phyloP scores from a whole-genome alignment of 331 rosid genomes.

The Pyrus hybrid region DNA sequence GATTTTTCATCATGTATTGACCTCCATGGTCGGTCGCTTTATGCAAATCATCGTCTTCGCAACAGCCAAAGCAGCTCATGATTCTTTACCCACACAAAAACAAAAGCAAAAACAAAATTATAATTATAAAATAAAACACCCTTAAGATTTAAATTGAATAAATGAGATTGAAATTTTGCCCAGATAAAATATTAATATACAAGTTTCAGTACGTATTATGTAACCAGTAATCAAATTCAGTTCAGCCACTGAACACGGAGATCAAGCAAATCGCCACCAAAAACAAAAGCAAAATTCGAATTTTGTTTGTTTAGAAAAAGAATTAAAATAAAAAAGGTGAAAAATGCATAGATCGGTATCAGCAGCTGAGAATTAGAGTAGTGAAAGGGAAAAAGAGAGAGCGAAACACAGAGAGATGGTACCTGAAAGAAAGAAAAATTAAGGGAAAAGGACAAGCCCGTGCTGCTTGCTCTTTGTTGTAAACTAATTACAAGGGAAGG shows the following conservation, averaged over 20 bases:
- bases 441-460: neutral
- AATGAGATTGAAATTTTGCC: too few relatives aligned
- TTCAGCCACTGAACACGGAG: neutral
- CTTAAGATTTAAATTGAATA: too few relatives aligned
- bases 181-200: neutral
- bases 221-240: neutral
- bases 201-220: neutral
- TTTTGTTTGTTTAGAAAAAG: too few relatives aligned
- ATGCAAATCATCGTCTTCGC: constrained; percentile 54
- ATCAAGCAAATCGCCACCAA: neutral
- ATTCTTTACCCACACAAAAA: constrained; percentile 2
- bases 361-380: neutral
- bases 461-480: neutral
- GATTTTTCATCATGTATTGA: constrained; percentile 32
- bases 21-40: constrained; percentile 53
- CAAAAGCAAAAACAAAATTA: too few relatives aligned
- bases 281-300: neutral
- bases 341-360: neutral
- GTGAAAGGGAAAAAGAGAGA: neutral
- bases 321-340: neutral
- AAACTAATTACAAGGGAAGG: neutral
- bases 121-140: too few relatives aligned
- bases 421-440: neutral
- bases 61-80: constrained; percentile 76
- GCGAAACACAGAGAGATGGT: neutral